Base-by-base conservation (phyloP, 805 yeast genomes). In the Dipodascus albidus region DNA sequence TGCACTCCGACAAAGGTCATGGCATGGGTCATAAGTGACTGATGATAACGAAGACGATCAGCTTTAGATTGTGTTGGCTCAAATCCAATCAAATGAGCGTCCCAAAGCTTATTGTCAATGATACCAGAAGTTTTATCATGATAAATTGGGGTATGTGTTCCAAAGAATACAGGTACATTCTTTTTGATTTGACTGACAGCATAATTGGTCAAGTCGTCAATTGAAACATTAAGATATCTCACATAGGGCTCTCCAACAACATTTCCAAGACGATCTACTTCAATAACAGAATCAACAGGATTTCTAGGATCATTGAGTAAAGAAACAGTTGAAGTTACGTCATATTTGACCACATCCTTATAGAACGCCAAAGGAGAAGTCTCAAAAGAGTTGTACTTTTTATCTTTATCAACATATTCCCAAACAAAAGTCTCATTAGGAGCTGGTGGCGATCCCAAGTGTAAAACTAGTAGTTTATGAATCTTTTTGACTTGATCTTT, bases 1-100 rank as follows among this genome's bases (percentile, higher is more conserved):
- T 87, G 90, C 48, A 85, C 91, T 27, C 82, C 96, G 9, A 88
- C 82, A 62, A 87, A 79, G 21, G 82, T 76, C 96, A 87, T 87
- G 41, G 96, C 96, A 63, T 87, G 96, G 15, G 95, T 87, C 95
- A 87, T 86, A 58, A 80, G 71, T 22, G 89, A 82, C 58, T 87
- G 82, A 54, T 80, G 81, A 59, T 84, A 82, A 55, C 74, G 69
- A 57, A 87, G 81, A 57, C 95, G 74, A 50, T 87, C 83, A 21
- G 80, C 80, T 71, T 87, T 87, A 50, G 66, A 56, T 60, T 77
- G 74, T 52, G 76, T 71, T 62, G 76, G 69, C 52, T 73, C 66
- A 55, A 60, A 60, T 3, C 63, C 64, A 1, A 75, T 74, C 54
- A 81, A 67, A 57, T 77, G 70, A 67, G 80, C 85, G 61, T 84